Evolutionary conservation across 371 early-diverging fungal species (phyloP).

Genomic region (Parasitella parasitica): DNA sequence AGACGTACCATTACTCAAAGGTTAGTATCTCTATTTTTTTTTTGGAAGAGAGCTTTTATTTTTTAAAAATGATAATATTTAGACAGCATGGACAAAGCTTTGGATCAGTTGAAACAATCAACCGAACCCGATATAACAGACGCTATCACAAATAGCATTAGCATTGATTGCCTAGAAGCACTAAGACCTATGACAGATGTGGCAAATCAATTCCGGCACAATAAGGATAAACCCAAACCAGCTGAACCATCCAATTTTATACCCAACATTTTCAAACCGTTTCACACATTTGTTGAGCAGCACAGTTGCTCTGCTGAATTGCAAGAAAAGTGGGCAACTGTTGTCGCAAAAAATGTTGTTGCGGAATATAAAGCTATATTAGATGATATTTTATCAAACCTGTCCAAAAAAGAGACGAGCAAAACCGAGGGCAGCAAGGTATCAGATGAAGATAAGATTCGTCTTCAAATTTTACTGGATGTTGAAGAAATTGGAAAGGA

Average conservation of each 20-base stretch:
- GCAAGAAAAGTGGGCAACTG: conserved; percentile 25
- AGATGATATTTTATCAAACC: conserved; percentile 28
- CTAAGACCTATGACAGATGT: conserved; percentile 48
- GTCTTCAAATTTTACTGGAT: conserved; percentile 60
- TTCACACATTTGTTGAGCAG: conserved; percentile 42
- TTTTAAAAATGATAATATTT: background rate
- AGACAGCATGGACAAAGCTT: conserved; percentile 35
- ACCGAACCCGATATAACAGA: conserved; percentile 44
- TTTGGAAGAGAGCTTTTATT: too few species aligned
- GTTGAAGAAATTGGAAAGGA: conserved; percentile 49
- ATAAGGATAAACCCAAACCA: conserved; percentile 49
- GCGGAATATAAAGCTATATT: conserved; percentile 24
- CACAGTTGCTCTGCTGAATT: conserved; percentile 25
- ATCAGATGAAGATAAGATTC: conserved; percentile 60
- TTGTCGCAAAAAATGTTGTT: conserved; percentile 37
- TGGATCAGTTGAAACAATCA: conserved; percentile 17
- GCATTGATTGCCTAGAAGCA: conserved; percentile 54
- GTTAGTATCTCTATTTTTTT: conserved; percentile 11
- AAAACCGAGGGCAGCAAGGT: conserved; percentile 24
- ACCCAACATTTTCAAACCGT: conserved; percentile 55
- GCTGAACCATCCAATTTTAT: conserved; percentile 65
- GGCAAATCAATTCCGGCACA: conserved; percentile 56
- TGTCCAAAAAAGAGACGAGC: conserved; percentile 34
- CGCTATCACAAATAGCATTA: conserved; percentile 49
- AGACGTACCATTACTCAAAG: conserved; percentile 32